Evolutionary conservation across 305 asterid genomes (phyloP).

Genomic region (Petunia hybrid): DNA sequence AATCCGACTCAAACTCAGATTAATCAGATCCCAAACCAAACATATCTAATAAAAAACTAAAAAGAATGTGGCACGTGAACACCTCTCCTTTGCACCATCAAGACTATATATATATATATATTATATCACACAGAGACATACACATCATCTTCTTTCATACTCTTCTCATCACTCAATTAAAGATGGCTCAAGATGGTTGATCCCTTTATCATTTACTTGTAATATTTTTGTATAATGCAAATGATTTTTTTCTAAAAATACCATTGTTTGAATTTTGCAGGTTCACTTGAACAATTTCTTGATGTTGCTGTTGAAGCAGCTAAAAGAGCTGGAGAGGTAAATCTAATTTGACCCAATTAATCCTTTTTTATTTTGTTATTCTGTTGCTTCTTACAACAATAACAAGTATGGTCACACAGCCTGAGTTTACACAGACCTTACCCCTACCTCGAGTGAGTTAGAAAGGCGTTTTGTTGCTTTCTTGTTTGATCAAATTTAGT

Average conservation of each 20-base stretch:
- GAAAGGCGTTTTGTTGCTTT: not conserved
- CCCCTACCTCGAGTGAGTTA: too few species aligned
- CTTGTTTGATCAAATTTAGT: not conserved
- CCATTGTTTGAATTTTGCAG: slow-evolving; percentile 44
- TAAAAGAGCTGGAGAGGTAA: slow-evolving; percentile 85
- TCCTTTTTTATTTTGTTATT: not conserved
- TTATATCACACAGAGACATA: not conserved
- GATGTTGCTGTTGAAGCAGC: slow-evolving; percentile 85
- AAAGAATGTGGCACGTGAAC: too few species aligned
- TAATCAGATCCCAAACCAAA: not conserved
- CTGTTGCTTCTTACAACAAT: not conserved
- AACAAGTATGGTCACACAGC: too few species aligned
- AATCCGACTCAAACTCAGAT: too few species aligned
- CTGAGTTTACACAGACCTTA: too few species aligned
- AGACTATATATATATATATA: not conserved
- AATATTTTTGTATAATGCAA: not conserved
- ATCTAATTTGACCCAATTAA: not conserved
- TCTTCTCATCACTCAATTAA: slow-evolving; percentile 36
- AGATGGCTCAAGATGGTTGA: slow-evolving; percentile 69
- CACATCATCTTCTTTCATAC: not conserved
- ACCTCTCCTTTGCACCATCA: not conserved
- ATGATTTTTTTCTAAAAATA: slow-evolving; percentile 20
- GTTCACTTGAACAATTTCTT: slow-evolving; percentile 71
- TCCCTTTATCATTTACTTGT: slow-evolving; percentile 19
- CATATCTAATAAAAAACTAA: too few species aligned